Conservation (phyloP, 164 flowering plant genomes). For the Sextonia rubra region DNA sequence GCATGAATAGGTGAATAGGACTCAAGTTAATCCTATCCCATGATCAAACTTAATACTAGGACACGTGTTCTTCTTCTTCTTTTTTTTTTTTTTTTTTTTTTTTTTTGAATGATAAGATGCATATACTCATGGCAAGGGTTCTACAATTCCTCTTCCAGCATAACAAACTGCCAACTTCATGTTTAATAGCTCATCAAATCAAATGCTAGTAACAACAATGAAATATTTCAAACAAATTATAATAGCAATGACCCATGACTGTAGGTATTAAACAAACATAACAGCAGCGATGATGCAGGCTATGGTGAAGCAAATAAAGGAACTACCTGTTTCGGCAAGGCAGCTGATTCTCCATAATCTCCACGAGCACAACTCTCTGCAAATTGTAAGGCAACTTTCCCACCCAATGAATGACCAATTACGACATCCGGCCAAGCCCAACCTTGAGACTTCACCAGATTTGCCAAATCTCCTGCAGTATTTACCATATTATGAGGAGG, state of each 20-base stretch:
- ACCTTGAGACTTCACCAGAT: slow-evolving; percentile 53
- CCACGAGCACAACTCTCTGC: slow-evolving; percentile 65
- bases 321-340: slow-evolving; percentile 68
- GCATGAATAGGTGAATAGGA: too few relatives aligned
- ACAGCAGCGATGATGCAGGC: neutral
- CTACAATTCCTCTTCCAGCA: neutral
- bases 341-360: slow-evolving; percentile 57
- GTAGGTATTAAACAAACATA: neutral
- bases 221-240: neutral
- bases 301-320: neutral
- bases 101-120: too few relatives aligned
- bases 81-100: too few relatives aligned
- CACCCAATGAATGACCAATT: slow-evolving; percentile 95
- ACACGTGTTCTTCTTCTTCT: too few relatives aligned
- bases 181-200: neutral
- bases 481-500: slow-evolving; percentile 81
- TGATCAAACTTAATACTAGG: too few relatives aligned
- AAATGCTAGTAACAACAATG: neutral
- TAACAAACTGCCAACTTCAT: neutral
- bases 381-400: slow-evolving; percentile 80
- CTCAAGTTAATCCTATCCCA: too few relatives aligned
- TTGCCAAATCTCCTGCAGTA: slow-evolving; percentile 82
- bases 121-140: neutral
- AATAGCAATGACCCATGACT: neutral
- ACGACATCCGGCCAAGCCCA: slow-evolving; percentile 98